A percentile compares a stretch with the other conserved stretches of the same genome.
phyloP scores from a whole-genome alignment of 2,329 filamentous ascomycete genomes.

The Aureobasidium sp. region DNA sequence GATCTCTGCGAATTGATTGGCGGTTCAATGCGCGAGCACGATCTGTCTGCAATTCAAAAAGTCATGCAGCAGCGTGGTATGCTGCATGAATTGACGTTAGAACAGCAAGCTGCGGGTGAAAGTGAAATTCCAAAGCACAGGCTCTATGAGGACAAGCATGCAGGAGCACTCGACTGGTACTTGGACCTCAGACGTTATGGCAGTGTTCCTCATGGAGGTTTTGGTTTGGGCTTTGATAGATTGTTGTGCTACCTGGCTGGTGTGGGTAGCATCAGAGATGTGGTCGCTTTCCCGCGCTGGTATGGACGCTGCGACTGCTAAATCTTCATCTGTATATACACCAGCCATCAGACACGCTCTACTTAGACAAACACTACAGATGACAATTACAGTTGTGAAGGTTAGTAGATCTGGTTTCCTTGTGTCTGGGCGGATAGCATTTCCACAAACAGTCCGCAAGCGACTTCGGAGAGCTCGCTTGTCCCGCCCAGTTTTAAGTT shows the following conservation, averaged over 20 bases:
- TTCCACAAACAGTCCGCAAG: neutral
- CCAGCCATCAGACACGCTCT: neutral
- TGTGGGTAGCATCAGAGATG: constrained; percentile 73
- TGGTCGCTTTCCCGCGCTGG: constrained; percentile 79
- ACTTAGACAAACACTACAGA: neutral
- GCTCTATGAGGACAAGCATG: constrained; percentile 9
- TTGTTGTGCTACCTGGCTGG: constrained; percentile 77
- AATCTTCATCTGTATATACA: neutral
- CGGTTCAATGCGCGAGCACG: constrained; percentile 83
- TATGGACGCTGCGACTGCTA: constrained; percentile 47
- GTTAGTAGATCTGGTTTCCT: neutral
- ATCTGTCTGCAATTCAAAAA: constrained; percentile 57
- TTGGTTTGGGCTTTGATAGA: constrained; percentile 84
- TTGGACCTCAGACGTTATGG: constrained; percentile 82
- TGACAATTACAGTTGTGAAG: neutral
- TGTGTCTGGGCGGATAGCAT: neutral
- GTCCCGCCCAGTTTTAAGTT: constrained; percentile 3
- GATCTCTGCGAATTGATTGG: constrained; percentile 82
- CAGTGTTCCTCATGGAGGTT: constrained; percentile 86
- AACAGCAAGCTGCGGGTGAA: neutral
- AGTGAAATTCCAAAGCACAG: constrained; percentile 16
- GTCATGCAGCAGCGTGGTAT: constrained; percentile 67
- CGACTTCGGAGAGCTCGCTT: constrained; percentile 14
- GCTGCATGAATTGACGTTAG: constrained; percentile 20
- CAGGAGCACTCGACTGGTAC: constrained; percentile 65